Base-by-base conservation (phyloP, 768 basidiomycete genomes). In the Pleurotus tuber-regium region DNA sequence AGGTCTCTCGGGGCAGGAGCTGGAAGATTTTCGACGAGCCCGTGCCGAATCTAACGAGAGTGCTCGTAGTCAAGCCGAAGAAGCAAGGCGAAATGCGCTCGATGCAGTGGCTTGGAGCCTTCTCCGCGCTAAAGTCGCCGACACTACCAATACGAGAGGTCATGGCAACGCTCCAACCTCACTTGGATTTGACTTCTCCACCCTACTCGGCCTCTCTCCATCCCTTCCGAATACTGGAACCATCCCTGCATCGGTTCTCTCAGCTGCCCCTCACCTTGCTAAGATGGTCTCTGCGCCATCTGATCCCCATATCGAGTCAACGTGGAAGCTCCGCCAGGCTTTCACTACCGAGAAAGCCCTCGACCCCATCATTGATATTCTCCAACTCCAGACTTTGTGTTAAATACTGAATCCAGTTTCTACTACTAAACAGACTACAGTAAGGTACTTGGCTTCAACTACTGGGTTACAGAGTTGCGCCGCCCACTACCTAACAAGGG, bases 311-410 rank as follows among this genome's bases (percentile, higher is more conserved):
- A 29, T 29, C 38, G 7, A 10, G 9, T 7, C 11, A 16, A 39
- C 38, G 7, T 39, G n/a, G 6, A 6, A 39, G 6, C 38, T 39
- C 9, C 38, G 38, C 7, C 12, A 10, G 10, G 38, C 38, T 18
- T 39, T 12, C 38, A 6, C 38, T 12, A 6, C 38, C n/a, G 38
- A 39, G 5, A 39, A 39, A 19, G 18, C 38, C 7, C n/a, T 39
- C 7, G 18, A 39, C 11, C 10, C 38, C n/a, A 10, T 39, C 19
- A 10, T 39, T 7, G 19, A 39, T 19, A 10, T 10, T 18, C n/a
- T 54, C 48, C 19, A 33, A 42, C 5, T 35, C 38, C 38, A 16
- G 16, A 52, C 5, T 25, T 49, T 51, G 11, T n/a, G n/a, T n/a
- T n/a, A n/a, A n/a, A n/a, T n/a, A n/a, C n/a, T n/a, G n/a, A n/a